These are phyloP conservation scores for Chrysoporthe cubensis DNA, from an alignment of 2,329 filamentous ascomycete genomes.

Conservation along the genomic window DNA sequence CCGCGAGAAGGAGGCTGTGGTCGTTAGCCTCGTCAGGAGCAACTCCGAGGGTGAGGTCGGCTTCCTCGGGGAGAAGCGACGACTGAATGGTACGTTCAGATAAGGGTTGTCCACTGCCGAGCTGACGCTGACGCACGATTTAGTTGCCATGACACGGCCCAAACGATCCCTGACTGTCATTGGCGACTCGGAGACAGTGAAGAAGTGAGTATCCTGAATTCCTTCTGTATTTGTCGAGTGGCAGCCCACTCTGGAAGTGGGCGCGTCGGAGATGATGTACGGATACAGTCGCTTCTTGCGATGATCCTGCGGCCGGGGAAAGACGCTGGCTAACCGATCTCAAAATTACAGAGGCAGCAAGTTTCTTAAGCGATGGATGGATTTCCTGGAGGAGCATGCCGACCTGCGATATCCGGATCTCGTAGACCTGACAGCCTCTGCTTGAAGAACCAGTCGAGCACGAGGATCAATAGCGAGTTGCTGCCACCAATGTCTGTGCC, in stretches of 20 bases:
- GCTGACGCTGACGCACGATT: conserved; percentile 34
- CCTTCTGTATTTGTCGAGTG: conserved; percentile 18
- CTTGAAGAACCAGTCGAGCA: conserved; percentile 29
- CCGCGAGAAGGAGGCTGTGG: conserved; percentile 92
- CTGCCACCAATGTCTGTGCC: too few relatives aligned
- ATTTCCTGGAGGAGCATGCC: conserved; percentile 83
- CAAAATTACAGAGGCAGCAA: conserved; percentile 68
- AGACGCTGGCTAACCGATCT: conserved; percentile 25
- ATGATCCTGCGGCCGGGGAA: conserved; percentile 2
- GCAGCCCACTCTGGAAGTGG: not conserved
- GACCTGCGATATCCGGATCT: conserved; percentile 87
- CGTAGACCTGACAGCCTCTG: conserved; percentile 41
- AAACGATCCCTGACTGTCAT: conserved; percentile 88
- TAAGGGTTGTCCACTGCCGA: not conserved
- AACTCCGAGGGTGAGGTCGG: conserved; percentile 87
- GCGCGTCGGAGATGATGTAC: conserved; percentile 12
- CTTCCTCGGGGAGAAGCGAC: conserved; percentile 88
- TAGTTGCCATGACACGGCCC: conserved; percentile 95
- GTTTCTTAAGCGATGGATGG: conserved; percentile 92
- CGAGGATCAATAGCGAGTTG: not conserved
- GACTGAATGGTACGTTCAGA: conserved; percentile 74
- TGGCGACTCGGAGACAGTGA: conserved; percentile 92
- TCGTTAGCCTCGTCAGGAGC: conserved; percentile 92
- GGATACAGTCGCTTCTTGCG: conserved; percentile 13
- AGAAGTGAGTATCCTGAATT: conserved; percentile 65